Evolutionary conservation across 495 filamentous ascomycete species (phyloP), one percentile per base, ranked within the genome.

Genomic region (Haplographium delicatum): DNA sequence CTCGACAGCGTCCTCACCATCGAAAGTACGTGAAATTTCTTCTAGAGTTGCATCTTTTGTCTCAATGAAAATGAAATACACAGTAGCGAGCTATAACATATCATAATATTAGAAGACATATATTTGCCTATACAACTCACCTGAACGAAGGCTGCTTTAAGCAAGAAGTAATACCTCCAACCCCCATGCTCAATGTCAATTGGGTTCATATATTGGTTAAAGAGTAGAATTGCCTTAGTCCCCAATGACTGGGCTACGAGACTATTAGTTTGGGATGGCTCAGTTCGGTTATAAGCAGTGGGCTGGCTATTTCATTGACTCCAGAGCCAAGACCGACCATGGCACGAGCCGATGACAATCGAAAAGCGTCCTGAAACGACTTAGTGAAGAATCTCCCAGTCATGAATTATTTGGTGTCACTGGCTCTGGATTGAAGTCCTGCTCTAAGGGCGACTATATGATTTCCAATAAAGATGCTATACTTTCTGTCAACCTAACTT

Each of bases 21-120:
- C 26, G 16, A 46, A 46, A 33, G 27, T 28, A n/a, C 18, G 6
- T 9, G 27, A 46, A 49, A 91, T 79, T 64, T 76, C 72, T 55
- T 76, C 73, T 9, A 76, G 52, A 18, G 62, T 65, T 13, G 73
- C 65, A 52, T 76, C 75, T 61, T 77, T 76, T 61, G 73, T 74
- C 63, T 75, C 72, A 11, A 79, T 72, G 15, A 77, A 51, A 59
- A 78, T 91, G 74, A 93, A 86, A 70, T 84, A 91, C 42, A 89
- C 83, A 15, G 26, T 33, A 20, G 22, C 26, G 4, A 46, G n/a
- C 43, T 46, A 24, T 10, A 27, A 11, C 9, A 18, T 33, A 24
- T 15, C 2, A 18, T 46, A 19, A 20, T 11, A 7, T n/a, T 27
- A 5, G 43, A 6, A 19, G 23, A 25, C n/a, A 18, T 1, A 16